Evolutionary conservation across 257 asterid genomes (phyloP), one percentile per base, ranked within the genome.

Genomic region (Nicotiana benthamiana): DNA sequence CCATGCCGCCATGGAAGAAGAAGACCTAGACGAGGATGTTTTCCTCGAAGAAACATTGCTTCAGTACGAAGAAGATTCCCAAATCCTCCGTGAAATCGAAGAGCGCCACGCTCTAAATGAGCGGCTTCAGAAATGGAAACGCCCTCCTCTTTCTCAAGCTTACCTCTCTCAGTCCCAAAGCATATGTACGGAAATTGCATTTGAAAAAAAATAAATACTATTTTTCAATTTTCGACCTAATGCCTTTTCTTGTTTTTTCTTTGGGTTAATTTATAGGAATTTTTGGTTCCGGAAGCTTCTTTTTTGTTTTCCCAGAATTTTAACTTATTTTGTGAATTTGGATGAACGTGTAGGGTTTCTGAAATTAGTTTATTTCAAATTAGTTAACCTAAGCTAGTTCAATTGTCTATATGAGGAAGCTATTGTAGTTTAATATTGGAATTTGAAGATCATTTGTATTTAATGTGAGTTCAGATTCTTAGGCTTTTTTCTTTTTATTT

Each of bases 11-110:
- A 70, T 83, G 85, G 98, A 91, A 72, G 98, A 92, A 20, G 99
- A 96, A 83, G 98, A 94, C 76, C 74, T 91, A 2, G 98, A 93
- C 79, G 99, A 94, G 84, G 99, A 96, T 75, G 87, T 92, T 9
- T 93, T 91, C 87, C 87, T 92, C 80, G 98, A 93, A 75, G 97
- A 96, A 89, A 89, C 93, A 87, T 89, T 91, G 78, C 91, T 95
- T 54, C 97, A 90, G 76, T 82, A 70, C 86, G 96, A 96, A 83
- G 94, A 92, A 72, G 92, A 91, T 75, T 68, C 89, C 20, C 92
- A 86, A 67, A 81, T 83, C 22, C 86, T 87, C 48, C 89, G 87
- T 28, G 90, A 87, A 20, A 67, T 82, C 62, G 90, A 87, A 74
- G 90, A 82, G 85, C 89, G 89, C 81, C 83, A 93, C 43, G 85